A percentile compares a stretch with the other conserved stretches of the same genome.
phyloP scores from a whole-genome alignment of 139 green algal species.

The Chlamydomonas sp. region DNA sequence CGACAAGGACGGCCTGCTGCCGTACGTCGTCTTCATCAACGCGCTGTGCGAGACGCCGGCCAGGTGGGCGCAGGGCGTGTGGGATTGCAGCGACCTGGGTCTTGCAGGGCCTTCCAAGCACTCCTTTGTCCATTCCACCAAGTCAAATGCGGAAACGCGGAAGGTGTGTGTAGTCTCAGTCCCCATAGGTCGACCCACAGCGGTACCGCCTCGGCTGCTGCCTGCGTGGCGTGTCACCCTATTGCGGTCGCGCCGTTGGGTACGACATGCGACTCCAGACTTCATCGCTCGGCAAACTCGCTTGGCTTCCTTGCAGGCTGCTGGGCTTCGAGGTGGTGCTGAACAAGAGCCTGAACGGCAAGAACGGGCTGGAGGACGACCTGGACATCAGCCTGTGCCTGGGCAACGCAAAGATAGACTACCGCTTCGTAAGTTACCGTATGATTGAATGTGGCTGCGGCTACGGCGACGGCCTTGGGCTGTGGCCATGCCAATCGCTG shows the following conservation, averaged over 20 bases:
- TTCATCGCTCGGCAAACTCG: background rate
- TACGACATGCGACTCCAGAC: no score
- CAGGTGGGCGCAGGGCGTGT: background rate
- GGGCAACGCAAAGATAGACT: constrained; percentile 68
- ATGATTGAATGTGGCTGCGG: background rate
- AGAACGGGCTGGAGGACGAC: constrained; percentile 62
- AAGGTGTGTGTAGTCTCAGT: no score
- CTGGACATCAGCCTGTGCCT: constrained; percentile 60
- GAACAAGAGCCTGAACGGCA: constrained; percentile 53
- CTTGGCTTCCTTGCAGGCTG: constrained; percentile 22
- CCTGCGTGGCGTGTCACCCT: no score
- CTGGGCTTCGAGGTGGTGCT: constrained; percentile 68
- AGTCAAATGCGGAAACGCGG: background rate
- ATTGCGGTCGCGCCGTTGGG: no score
- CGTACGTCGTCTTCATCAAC: constrained; percentile 66
- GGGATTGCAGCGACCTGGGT: background rate
- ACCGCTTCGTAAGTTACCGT: constrained; percentile 43
- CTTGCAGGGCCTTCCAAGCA: background rate
- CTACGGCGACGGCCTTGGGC: no score
- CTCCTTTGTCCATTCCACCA: background rate
- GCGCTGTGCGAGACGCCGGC: constrained; percentile 38
- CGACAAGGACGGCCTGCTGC: constrained; percentile 67
- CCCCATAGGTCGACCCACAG: no score
- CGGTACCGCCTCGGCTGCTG: no score
- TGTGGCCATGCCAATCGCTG: no score